These are phyloP conservation scores for Colletotrichum incanum DNA, from an alignment of 2,329 filamentous ascomycete genomes.

Conservation along the genomic window DNA sequence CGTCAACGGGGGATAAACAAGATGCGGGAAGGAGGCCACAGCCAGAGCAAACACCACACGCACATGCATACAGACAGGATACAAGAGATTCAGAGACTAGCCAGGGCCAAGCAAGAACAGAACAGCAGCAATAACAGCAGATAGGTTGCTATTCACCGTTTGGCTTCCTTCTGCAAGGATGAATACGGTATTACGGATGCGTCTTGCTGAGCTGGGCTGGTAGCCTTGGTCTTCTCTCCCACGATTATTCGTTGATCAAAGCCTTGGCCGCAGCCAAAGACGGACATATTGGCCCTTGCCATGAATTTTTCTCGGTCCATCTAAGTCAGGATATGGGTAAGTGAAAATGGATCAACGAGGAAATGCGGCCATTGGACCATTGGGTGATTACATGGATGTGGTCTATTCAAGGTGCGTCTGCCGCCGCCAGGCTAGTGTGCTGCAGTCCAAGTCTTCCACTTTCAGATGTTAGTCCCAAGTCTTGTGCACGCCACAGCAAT, in stretches of 20 bases:
- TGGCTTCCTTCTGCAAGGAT: not conserved
- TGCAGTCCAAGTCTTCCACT: not conserved
- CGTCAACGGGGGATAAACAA: not conserved
- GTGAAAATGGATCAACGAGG: not conserved
- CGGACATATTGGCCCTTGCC: conserved; percentile 2
- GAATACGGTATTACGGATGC: not conserved
- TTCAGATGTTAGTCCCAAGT: not conserved
- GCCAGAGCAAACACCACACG: not conserved
- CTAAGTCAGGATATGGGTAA: conserved; percentile 6
- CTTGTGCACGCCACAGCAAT: not conserved
- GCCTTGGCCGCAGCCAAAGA: not conserved
- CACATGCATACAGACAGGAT: not conserved
- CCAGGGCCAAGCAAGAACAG: not conserved
- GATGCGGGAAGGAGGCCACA: not conserved
- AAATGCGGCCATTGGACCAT: conserved; percentile 2
- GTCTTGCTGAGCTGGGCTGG: not conserved
- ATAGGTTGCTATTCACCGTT: not conserved
- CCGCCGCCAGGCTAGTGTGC: not conserved
- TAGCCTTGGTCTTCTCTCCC: not conserved
- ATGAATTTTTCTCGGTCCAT: conserved; percentile 16
- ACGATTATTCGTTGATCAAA: conserved; percentile 11
- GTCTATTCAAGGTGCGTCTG: not conserved
- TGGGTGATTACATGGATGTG: not conserved
- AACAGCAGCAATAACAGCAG: not conserved
- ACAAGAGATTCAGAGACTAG: not conserved